Evolutionary conservation across 106 monocot species (phyloP), one percentile per base, ranked within the genome.

Genomic region (Iris macrosiphon): DNA sequence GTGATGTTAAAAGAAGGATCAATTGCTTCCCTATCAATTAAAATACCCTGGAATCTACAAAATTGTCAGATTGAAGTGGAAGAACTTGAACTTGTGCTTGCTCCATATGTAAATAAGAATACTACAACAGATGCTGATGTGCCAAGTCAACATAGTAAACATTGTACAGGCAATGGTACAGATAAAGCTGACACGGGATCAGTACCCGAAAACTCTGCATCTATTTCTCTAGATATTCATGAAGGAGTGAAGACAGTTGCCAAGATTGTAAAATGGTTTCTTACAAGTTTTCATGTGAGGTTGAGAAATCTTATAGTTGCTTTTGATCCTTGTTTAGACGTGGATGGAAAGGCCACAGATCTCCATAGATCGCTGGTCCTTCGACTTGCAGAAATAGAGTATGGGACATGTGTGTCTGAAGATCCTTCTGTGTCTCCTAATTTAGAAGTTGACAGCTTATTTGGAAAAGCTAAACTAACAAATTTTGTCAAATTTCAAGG

Each of bases 241-340:
- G 86, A 90, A 74, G 96, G 96, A 49, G 96, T 91, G 6, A 87
- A 98, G 64, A 86, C 73, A 44, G 83, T 98, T 70, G 96, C 96
- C 7, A 83, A 78, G 66, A 66, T 87, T 58, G 87, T 98, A 19
- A 98, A 90, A 64, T 83, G 77, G 77, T 74, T 98, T 52, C 82
- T 90, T 37, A 80, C 90, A 7, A 98, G 83, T 54, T 98, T 98
- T 56, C 57, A 90, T 57, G 63, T 98, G 20, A 85, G 67, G 56
- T 54, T 98, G 51, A 98, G 65, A 40, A 82, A 86, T 62, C 42
- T 87, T 31, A 87, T 87, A 56, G 59, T 98, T 53, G 96, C 83
- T 40, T 91, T 80, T 70, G 90, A 98, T 72, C 87, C 87, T 33
- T 52, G 39, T 42, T 80, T 50, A 46, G 72, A 60, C 35, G 31